Evolutionary conservation across 192 early-diverging fungal species (phyloP).

Genomic region (Chytriomyces sp.): DNA sequence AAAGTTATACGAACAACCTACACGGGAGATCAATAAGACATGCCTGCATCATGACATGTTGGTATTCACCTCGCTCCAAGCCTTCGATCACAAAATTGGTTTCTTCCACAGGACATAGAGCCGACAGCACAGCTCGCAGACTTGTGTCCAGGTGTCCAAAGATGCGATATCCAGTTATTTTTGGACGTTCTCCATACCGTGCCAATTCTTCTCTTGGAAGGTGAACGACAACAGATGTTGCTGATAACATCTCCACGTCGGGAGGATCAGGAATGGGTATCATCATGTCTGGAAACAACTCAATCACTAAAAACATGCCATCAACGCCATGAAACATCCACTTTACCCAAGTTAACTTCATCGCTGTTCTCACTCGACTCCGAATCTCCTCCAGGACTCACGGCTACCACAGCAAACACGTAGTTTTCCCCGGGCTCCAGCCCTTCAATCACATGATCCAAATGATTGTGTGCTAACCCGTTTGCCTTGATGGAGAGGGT

Average conservation of each 20-base stretch:
- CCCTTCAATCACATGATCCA: constrained; percentile 36
- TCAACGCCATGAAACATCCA: neutral
- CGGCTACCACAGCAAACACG: constrained; percentile 34
- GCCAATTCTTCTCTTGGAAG: constrained; percentile 9
- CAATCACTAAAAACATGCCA: neutral
- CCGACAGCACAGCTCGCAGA: constrained; percentile 2
- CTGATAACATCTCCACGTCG: constrained; percentile 28
- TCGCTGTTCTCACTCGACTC: constrained; percentile 46
- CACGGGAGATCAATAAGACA: too few species aligned
- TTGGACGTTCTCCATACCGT: constrained; percentile 7
- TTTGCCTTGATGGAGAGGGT: constrained; percentile 6
- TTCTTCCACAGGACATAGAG: constrained; percentile 11
- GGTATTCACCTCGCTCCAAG: constrained; percentile 12
- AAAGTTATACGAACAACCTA: constrained; percentile 18
- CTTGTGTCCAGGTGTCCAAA: neutral
- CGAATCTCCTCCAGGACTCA: constrained; percentile 35
- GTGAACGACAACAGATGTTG: constrained; percentile 28
- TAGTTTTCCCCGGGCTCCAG: constrained; percentile 36
- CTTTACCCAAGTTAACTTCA: constrained; percentile 43
- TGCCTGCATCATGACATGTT: too few species aligned
- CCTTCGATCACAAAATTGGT: constrained; percentile 11
- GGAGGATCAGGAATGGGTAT: constrained; percentile 34
- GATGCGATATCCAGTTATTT: constrained; percentile 35
- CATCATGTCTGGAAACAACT: constrained; percentile 36
- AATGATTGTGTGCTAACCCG: constrained; percentile 9